Evolutionary conservation across 768 basidiomycete species (phyloP), one percentile per base, ranked within the genome.

Genomic region (Podaxis rugospora): DNA sequence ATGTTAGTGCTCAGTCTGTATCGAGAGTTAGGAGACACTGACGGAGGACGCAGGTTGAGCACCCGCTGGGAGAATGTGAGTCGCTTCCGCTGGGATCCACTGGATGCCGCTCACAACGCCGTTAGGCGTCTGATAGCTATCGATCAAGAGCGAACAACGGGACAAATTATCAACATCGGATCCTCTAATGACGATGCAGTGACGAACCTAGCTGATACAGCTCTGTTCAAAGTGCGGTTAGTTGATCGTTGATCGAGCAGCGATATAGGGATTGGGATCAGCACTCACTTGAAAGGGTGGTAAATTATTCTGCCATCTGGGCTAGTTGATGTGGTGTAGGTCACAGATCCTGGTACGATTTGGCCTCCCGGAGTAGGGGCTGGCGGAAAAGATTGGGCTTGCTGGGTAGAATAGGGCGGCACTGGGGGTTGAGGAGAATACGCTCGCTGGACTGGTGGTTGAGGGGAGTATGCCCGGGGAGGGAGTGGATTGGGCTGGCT

Each of bases 81-180:
- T 87, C 0, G 86, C 78, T 65, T 92, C 90, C n/a, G 82, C 84
- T 18, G 89, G 88, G 27, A 90, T 76, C 83, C 80, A 84, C 66
- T 84, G 83, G 55, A 84, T 80, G 72, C 90, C 90, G 59, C 74
- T 80, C 35, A 92, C 83, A 27, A 89, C 64, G 5, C 89, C 90
- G 65, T 78, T 80, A 9, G 85, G 74, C 0, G 89, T 91, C 66
- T 87, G 84, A 74, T 92, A 92, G 67, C 90, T 92, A 50, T 63
- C 23, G 65, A 68, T 66, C 67, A 63, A 55, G 59, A 55, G 55
- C 32, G 65, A 74, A 74, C 67, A 62, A 61, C 47, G 39, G 25
- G 63, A 37, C 55, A 61, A 65, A 62, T 32, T 35, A 62, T 66
- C 59, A 59, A 42, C 47, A 27, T 18, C 56, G 52, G 39, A 55